A percentile compares a stretch with the other conserved stretches of the same genome.
Conservation (phyloP, 2,329 filamentous ascomycete species). For the Drechslera avenae region DNA sequence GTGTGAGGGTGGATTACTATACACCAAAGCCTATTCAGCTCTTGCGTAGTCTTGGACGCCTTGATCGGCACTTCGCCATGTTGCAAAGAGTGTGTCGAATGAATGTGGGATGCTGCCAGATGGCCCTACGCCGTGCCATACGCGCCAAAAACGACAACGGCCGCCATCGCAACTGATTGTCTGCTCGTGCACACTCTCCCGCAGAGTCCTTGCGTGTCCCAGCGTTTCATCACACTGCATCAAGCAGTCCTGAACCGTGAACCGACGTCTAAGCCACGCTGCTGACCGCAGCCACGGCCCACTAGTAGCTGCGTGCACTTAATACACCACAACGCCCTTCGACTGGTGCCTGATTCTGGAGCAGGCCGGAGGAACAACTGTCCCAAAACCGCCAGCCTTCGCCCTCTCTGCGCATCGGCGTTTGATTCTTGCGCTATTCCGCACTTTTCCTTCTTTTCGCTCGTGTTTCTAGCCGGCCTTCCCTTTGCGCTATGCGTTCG, state of each 20-base stretch:
- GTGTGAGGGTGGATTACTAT: no score
- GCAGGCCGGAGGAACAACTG: conserved; percentile 26
- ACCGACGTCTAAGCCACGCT: conserved; percentile 38
- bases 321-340: conserved; percentile 16
- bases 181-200: background rate
- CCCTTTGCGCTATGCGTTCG: conserved; percentile 35
- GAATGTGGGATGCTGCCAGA: conserved; percentile 14
- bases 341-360: conserved; percentile 42
- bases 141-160: background rate
- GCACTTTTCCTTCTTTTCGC: conserved; percentile 5
- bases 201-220: conserved; percentile 2
- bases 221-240: conserved; percentile 24
- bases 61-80: background rate
- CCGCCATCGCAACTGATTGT: background rate
- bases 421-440: conserved; percentile 8
- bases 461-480: conserved; percentile 13
- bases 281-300: conserved; percentile 14
- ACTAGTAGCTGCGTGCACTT: conserved; percentile 16
- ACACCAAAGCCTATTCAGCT: no score
- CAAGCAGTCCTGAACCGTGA: conserved; percentile 28
- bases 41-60: background rate
- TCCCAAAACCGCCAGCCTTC: conserved; percentile 22
- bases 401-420: conserved; percentile 23
- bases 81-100: background rate
- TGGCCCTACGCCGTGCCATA: conserved; percentile 8